These are phyloP conservation scores for Mycena leptocephala DNA, from an alignment of 768 basidiomycete genomes.

Conservation along the genomic window DNA sequence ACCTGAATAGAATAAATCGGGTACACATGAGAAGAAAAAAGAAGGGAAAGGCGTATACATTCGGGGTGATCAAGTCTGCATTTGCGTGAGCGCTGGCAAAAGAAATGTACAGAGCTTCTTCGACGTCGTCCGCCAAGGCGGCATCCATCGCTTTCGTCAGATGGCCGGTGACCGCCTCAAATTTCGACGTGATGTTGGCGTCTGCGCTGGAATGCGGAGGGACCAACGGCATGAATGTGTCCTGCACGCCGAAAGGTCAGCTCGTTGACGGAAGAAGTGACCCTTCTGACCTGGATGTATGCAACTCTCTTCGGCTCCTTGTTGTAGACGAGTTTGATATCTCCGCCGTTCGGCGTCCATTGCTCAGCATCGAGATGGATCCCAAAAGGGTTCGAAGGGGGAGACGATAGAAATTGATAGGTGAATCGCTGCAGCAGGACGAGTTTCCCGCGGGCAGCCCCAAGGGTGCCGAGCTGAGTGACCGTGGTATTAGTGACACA, in stretches of 20 bases:
- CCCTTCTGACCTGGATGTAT: slow-evolving; percentile 23
- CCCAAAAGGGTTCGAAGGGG: slow-evolving; percentile 16
- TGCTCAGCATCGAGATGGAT: slow-evolving; percentile 31
- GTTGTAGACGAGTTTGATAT: slow-evolving; percentile 30
- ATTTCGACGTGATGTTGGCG: slow-evolving; percentile 31
- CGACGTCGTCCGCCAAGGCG: not conserved
- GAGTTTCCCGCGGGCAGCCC: slow-evolving; percentile 33
- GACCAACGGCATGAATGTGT: slow-evolving; percentile 31
- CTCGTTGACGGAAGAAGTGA: not conserved
- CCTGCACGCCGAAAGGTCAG: not conserved
- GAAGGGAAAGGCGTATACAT: slow-evolving; percentile 7
- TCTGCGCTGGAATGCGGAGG: slow-evolving; percentile 27
- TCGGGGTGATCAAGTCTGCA: slow-evolving; percentile 24
- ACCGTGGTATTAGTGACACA: not conserved
- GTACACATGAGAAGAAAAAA: not conserved
- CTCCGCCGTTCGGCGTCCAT: slow-evolving; percentile 33
- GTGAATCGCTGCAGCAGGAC: slow-evolving; percentile 35
- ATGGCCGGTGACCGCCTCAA: slow-evolving; percentile 15
- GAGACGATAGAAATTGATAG: slow-evolving; percentile 23
- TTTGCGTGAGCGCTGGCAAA: slow-evolving; percentile 31
- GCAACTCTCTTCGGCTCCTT: slow-evolving; percentile 26
- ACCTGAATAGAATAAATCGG: slow-evolving; percentile 8
- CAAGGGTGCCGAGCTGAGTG: slow-evolving; percentile 28
- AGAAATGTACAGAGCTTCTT: slow-evolving; percentile 27
- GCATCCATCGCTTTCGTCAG: slow-evolving; percentile 22